Evolutionary conservation across 2,329 filamentous ascomycete species (phyloP).

Genomic region (Nothophaeocryptopus gaeumannii): DNA sequence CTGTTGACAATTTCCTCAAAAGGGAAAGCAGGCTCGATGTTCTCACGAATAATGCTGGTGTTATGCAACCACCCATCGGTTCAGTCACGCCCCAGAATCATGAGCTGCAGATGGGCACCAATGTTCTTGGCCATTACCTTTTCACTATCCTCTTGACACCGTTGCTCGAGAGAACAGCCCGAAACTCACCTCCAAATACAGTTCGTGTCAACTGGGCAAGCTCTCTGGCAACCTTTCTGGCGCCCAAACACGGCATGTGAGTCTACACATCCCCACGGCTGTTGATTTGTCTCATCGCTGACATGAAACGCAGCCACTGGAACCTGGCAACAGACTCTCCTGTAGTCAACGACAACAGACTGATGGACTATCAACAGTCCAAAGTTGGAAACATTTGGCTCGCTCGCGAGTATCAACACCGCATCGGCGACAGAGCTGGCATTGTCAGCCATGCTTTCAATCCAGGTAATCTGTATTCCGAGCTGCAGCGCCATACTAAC

Average conservation of each 20-base stretch:
- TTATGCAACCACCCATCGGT: slow-evolving; percentile 36
- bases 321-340: background rate
- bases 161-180: slow-evolving; percentile 29
- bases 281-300: too few relatives aligned
- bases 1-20: slow-evolving; percentile 34
- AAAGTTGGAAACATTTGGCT: slow-evolving; percentile 33
- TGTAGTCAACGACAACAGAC: slow-evolving; percentile 1
- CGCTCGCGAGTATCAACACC: slow-evolving; percentile 21
- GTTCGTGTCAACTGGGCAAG: slow-evolving; percentile 31
- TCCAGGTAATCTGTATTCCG: slow-evolving; percentile 33
- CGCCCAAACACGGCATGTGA: too few relatives aligned
- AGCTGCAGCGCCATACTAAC: slow-evolving; percentile 20
- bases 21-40: slow-evolving; percentile 41
- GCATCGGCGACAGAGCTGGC: slow-evolving; percentile 16
- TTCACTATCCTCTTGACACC: slow-evolving; percentile 34
- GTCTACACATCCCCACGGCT: too few relatives aligned
- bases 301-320: too few relatives aligned
- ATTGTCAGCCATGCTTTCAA: slow-evolving; percentile 31
- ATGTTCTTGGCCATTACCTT: slow-evolving; percentile 35
- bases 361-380: slow-evolving; percentile 26
- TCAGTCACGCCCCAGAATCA: slow-evolving; percentile 33
- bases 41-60: slow-evolving; percentile 38
- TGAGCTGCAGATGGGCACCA: slow-evolving; percentile 37
- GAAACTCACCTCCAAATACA: slow-evolving; percentile 19
- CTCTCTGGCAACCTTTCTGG: too few relatives aligned